Base-by-base conservation (phyloP, 805 yeast genomes). In the Spencermartinsiella europaea region DNA sequence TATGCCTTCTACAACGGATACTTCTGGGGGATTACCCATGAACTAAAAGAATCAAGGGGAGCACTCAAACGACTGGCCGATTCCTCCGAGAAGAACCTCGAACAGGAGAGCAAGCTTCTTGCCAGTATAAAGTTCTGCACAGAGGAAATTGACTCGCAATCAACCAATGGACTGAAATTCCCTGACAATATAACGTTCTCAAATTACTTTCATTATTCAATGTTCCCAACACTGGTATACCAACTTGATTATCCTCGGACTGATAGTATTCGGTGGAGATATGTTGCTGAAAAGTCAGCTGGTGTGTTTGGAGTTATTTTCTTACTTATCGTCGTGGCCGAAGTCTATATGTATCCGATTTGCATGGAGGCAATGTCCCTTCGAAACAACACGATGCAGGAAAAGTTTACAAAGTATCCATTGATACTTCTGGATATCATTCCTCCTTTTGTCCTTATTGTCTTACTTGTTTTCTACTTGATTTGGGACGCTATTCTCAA, bases 401-500 rank as follows among this genome's bases (percentile, higher is more conserved):
- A 73, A 31, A 69, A 80, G 48, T 38, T 74, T 2, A 54, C 58
- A 47, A 64, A 60, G 19, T 86, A 78, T 56, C 81, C 87, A 8
- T 66, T 79, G 46, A 69, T 86, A 8, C 58, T 86, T 25, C 56
- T 85, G 21, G 95, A 88, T 57, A 69, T 88, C 57, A 77, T 87
- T 31, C 95, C 95, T 16, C 83, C 90, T 17, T 87, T 93, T 62
- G 68, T 87, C 33, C 63, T 81, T 45, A 76, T 84, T 64, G 91
- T 89, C 62, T 58, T 93, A 44, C 68, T 93, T 47, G 81, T 79
- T 0, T 93, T 90, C 67, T 90, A 85, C 62, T 70, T 93, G 51
- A 93, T 95, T 51, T 95, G 99, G 99, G 98, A 93, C 59, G 83
- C 91, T 4, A 91, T 91, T 42, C 70, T 90, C 56, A 91, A 90